Evolutionary conservation across 192 early-diverging fungal genomes (phyloP), one percentile per base, ranked within the genome.

Genomic region (Allomyces macrogynus): DNA sequence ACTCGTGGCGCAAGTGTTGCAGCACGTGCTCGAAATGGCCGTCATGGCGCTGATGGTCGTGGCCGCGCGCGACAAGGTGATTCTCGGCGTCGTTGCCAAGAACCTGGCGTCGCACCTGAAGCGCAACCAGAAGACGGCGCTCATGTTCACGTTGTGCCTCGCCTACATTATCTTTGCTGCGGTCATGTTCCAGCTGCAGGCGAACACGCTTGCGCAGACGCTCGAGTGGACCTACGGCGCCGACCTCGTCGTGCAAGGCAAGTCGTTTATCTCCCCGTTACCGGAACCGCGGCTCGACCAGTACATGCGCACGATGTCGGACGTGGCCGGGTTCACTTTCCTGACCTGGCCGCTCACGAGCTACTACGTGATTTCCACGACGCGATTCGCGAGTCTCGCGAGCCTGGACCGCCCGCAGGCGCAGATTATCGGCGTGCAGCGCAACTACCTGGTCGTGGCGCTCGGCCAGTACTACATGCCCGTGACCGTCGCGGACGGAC

Each of bases 91-190:
- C 11, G 72, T 73, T 1, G 20, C 14, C 61, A 73, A 73, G 25
- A 73, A 73, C 43, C 63, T 73, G 10, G 49, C 67, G 16, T 63
- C 64, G 24, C 72, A 73, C 63, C 49, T 63, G 9, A 63, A 66
- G n/a, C 43, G 69, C 12, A 73, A 73, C 63, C 43, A 61, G 57
- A 73, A 67, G 61, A 71, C 72, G 4, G 64, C 72, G 16, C 40
- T 69, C 12, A 73, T 73, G 24, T 67, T 73, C 60, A 68, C 72
- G 24, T 24, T 73, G 9, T 73, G 66, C 42, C 67, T 73, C n/a
- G 72, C 72, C 3, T 73, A 71, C 61, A 62, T 73, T 23, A 65
- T 73, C 25, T 73, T 73, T 65, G 72, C 69, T 16, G 71, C 72
- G 4, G 67, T 69, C 4, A 70, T 73, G 69, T 73, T 73, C 24